Evolutionary conservation across 345 rosid species (phyloP).

Genomic region (Camelina hispida): DNA sequence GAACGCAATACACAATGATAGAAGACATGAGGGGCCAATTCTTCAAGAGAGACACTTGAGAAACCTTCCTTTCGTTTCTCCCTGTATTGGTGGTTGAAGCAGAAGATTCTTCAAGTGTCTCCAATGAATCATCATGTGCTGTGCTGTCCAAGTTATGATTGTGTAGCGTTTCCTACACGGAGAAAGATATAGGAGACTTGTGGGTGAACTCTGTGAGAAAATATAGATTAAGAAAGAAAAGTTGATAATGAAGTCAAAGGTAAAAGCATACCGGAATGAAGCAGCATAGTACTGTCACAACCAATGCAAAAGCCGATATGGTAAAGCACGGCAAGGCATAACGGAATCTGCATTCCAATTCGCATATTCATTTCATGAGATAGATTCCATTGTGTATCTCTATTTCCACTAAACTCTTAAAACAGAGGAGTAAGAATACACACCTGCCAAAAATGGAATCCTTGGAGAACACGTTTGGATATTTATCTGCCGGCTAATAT

Average conservation of each 20-base stretch:
- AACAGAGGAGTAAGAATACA: slow-evolving; percentile 21
- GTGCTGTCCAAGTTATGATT: slow-evolving; percentile 37
- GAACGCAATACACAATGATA: too few species aligned
- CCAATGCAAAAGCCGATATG: slow-evolving; percentile 71
- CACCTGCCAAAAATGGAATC: slow-evolving; percentile 79
- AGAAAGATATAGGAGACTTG: slow-evolving; percentile 12
- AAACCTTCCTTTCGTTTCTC: too few species aligned
- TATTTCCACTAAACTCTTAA: background rate
- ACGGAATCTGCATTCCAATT: slow-evolving; percentile 65
- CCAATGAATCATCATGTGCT: too few species aligned
- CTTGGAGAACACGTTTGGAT: slow-evolving; percentile 66
- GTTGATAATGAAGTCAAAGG: background rate
- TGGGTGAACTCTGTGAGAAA: slow-evolving; percentile 1
- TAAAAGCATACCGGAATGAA: slow-evolving; percentile 34
- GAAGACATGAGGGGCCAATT: too few species aligned
- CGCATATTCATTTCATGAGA: background rate
- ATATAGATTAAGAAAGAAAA: background rate
- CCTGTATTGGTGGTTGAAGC: too few species aligned
- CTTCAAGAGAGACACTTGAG: too few species aligned
- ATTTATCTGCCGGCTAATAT: slow-evolving; percentile 82
- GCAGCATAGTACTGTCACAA: slow-evolving; percentile 56
- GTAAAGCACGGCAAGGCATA: slow-evolving; percentile 75
- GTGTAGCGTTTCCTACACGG: slow-evolving; percentile 73
- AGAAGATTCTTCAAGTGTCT: too few species aligned
- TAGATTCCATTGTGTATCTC: slow-evolving; percentile 9